These are phyloP conservation scores for Cladosporium sp. DNA, from an alignment of 2,329 filamentous ascomycete species.

Conservation along the genomic window DNA sequence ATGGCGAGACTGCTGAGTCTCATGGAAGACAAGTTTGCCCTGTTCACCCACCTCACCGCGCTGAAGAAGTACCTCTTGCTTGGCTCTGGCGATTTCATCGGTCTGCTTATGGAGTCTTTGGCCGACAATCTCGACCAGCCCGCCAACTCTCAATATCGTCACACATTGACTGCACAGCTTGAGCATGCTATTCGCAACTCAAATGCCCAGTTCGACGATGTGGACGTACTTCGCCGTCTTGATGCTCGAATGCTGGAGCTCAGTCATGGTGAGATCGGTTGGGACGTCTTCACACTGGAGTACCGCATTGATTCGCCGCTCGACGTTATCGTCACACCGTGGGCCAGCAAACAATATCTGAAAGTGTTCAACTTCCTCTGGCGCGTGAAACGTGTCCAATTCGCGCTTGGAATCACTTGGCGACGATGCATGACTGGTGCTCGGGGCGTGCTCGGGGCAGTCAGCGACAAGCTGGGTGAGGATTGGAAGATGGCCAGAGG, in stretches of 20 bases:
- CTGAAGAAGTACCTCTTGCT: slow-evolving; percentile 93
- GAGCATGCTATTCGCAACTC: slow-evolving; percentile 96
- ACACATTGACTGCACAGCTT: slow-evolving; percentile 94
- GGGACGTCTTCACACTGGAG: slow-evolving; percentile 98
- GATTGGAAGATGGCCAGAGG: slow-evolving; percentile 92
- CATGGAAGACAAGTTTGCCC: slow-evolving; percentile 91
- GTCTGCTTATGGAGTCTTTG: slow-evolving; percentile 92
- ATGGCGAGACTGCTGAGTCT: slow-evolving; percentile 92
- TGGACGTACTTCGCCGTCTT: slow-evolving; percentile 83
- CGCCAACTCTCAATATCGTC: slow-evolving; percentile 93
- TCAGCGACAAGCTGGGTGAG: slow-evolving; percentile 55
- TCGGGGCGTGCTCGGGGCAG: slow-evolving; percentile 78
- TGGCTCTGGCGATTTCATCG: slow-evolving; percentile 96
- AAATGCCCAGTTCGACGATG: slow-evolving; percentile 91
- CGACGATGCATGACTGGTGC: slow-evolving; percentile 93
- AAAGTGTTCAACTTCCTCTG: slow-evolving; percentile 99
- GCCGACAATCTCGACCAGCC: slow-evolving; percentile 90
- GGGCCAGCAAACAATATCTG: slow-evolving; percentile 92
- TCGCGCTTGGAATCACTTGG: slow-evolving; percentile 87
- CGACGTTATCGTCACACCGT: slow-evolving; percentile 94
- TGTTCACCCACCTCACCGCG: slow-evolving; percentile 87
- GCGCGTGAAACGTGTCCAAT: slow-evolving; percentile 97
- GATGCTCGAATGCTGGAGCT: slow-evolving; percentile 98
- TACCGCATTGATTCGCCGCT: slow-evolving; percentile 97
- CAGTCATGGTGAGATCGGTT: slow-evolving; percentile 93